Percentiles rank a stretch among this genome's conserved stretches.
Evolutionary conservation across 768 basidiomycete genomes (phyloP).

Genomic region (Tulasnella sp.): DNA sequence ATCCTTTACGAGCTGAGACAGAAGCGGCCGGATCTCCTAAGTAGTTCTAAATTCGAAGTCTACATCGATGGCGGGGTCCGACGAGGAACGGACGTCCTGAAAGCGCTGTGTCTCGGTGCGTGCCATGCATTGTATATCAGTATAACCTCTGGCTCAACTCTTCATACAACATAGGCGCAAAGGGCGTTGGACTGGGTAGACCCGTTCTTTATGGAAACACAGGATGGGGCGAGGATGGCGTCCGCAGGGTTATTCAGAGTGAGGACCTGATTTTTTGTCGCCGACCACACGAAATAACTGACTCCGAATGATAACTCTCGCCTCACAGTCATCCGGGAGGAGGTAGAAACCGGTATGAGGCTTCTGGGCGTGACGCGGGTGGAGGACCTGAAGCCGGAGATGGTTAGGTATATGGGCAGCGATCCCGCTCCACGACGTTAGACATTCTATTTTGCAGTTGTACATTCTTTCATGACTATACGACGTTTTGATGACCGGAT

Average conservation of each 20-base stretch:
- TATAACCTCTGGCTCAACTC: background rate
- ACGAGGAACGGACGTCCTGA: conserved; percentile 82
- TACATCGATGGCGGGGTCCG: conserved; percentile 81
- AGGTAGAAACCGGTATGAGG: conserved; percentile 36
- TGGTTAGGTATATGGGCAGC: conserved; percentile 18
- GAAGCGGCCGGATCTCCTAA: conserved; percentile 66
- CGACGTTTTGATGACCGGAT: background rate
- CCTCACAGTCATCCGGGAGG: conserved; percentile 35
- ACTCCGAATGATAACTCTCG: background rate
- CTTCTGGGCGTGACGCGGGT: conserved; percentile 31
- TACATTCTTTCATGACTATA: background rate
- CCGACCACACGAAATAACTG: background rate
- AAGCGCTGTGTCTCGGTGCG: conserved; percentile 64
- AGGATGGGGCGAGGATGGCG: conserved; percentile 33
- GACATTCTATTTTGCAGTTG: background rate
- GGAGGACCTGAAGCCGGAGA: conserved; percentile 22
- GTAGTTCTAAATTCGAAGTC: conserved; percentile 59
- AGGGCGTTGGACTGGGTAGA: conserved; percentile 33
- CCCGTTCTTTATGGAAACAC: conserved; percentile 32
- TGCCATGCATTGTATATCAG: background rate
- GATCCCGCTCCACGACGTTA: conserved; percentile 8
- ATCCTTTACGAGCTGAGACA: conserved; percentile 65
- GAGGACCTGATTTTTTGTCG: background rate
- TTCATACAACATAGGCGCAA: conserved; percentile 26
- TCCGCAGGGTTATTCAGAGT: conserved; percentile 25